Evolutionary conservation across 139 green algal species (phyloP).

Genomic region (Tetratostichococcus sp.): DNA sequence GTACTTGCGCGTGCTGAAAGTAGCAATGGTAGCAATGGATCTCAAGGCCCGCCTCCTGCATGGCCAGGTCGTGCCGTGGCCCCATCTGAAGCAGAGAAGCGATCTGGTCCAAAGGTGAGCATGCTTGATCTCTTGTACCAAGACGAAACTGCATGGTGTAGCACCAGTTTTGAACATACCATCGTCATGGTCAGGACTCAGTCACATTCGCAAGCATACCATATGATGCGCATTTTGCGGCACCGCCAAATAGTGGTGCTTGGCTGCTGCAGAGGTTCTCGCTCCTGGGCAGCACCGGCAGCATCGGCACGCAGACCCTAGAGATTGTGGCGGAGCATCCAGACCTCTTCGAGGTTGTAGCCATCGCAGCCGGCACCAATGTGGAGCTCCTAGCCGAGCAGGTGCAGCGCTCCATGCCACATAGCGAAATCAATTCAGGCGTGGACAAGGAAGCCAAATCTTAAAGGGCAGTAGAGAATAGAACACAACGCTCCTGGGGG

Average conservation of each 20-base stretch:
- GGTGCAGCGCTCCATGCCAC: slow-evolving; percentile 20
- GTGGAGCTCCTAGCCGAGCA: slow-evolving; percentile 90
- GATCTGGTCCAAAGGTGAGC: slow-evolving; percentile 20
- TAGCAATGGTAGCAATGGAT: slow-evolving; percentile 6
- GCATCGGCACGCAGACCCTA: slow-evolving; percentile 98
- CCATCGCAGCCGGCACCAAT: slow-evolving; percentile 88
- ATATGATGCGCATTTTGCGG: neutral
- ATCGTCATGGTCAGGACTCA: no score
- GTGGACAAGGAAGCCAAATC: no score
- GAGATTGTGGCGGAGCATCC: slow-evolving; percentile 95
- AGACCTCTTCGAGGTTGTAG: slow-evolving; percentile 89
- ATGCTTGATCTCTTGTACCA: no score
- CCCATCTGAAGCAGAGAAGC: slow-evolving; percentile 8
- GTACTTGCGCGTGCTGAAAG: neutral
- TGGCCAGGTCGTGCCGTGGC: slow-evolving; percentile 21
- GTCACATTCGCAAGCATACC: no score
- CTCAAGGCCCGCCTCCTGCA: slow-evolving; percentile 29
- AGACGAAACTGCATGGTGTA: no score
- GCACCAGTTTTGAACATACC: no score
- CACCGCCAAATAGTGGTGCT: neutral
- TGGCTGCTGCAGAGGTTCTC: slow-evolving; percentile 82
- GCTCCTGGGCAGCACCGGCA: slow-evolving; percentile 85
- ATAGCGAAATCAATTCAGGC: neutral
- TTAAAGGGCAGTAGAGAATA: no score
- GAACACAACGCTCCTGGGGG: no score